Percentiles rank a stretch among this genome's conserved stretches.
phyloP scores from a whole-genome alignment of 768 basidiomycete genomes.

The Kwoniella heveanensis region DNA sequence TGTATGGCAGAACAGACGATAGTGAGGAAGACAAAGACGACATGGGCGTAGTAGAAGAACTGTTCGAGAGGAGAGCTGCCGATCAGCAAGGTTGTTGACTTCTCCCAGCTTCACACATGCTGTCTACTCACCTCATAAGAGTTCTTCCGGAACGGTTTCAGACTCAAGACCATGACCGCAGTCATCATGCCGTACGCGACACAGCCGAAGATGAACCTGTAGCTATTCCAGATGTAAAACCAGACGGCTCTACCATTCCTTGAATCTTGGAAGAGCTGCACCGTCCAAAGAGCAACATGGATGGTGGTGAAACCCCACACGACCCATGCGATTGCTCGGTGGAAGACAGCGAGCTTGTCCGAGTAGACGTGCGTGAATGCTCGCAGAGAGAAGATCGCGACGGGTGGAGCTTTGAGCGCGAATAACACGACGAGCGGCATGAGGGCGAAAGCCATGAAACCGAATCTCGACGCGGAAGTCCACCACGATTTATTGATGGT shows the following conservation, averaged over 20 bases:
- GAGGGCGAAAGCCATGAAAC: constrained; percentile 71
- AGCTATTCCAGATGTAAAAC: constrained; percentile 64
- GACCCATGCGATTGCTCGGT: constrained; percentile 71
- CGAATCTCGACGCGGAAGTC: constrained; percentile 69
- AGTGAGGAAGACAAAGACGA: constrained; percentile 67
- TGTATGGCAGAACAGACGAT: constrained; percentile 68
- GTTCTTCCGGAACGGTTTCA: constrained; percentile 48
- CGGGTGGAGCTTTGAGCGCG: constrained; percentile 67
- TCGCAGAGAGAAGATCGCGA: constrained; percentile 70
- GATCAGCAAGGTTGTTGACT: too few relatives aligned
- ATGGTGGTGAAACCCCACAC: constrained; percentile 67
- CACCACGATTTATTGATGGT: constrained; percentile 71
- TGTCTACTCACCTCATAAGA: constrained; percentile 52
- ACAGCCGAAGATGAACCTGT: constrained; percentile 67
- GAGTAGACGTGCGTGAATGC: constrained; percentile 68
- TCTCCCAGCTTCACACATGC: not conserved
- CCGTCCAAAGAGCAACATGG: constrained; percentile 71
- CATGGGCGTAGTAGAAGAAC: constrained; percentile 68
- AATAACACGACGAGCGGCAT: constrained; percentile 71
- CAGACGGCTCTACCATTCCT: constrained; percentile 57
- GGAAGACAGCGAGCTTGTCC: constrained; percentile 73
- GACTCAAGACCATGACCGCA: constrained; percentile 46
- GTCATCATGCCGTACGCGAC: constrained; percentile 57
- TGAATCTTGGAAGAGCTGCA: constrained; percentile 65
- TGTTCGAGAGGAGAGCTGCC: constrained; percentile 65